Conservation (phyloP, 768 basidiomycete genomes). For the Lyophyllum decastes region DNA sequence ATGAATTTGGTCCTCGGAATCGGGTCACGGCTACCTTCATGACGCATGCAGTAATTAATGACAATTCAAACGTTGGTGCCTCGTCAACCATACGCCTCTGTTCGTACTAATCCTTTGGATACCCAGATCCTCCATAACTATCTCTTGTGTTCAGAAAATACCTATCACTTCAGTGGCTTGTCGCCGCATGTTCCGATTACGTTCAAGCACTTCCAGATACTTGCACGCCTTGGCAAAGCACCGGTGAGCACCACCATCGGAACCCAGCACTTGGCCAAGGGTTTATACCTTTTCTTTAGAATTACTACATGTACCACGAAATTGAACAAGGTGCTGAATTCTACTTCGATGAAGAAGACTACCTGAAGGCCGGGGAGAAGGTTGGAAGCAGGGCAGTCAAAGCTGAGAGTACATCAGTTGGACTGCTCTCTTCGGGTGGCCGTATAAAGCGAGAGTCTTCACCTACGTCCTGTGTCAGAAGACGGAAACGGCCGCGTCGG, state of each 20-base stretch:
- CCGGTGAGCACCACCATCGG: slow-evolving; percentile 44
- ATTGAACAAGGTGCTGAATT: slow-evolving; percentile 71
- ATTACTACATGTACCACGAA: slow-evolving; percentile 54
- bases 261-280: slow-evolving; percentile 1
- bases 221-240: slow-evolving; percentile 64
- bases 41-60: slow-evolving; percentile 74
- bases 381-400: slow-evolving; percentile 35
- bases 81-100: neutral
- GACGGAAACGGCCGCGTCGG: slow-evolving; percentile 61
- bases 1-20: slow-evolving; percentile 55
- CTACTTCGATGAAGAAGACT: slow-evolving; percentile 70
- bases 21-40: slow-evolving; percentile 66
- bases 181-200: slow-evolving; percentile 63
- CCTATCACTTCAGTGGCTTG: slow-evolving; percentile 20
- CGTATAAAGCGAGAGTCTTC: slow-evolving; percentile 17
- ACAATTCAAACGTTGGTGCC: slow-evolving; percentile 45
- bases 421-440: slow-evolving; percentile 25
- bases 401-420: slow-evolving; percentile 36
- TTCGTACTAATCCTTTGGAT: neutral
- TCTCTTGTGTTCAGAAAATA: slow-evolving; percentile 29
- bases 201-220: slow-evolving; percentile 73
- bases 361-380: slow-evolving; percentile 39
- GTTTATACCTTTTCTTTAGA: slow-evolving; percentile 32
- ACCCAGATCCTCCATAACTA: slow-evolving; percentile 51
- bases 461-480: slow-evolving; percentile 23